Percentiles rank a stretch among this genome's conserved stretches.
Evolutionary conservation across 305 asterid genomes (phyloP).

Genomic region (Caryopteris hybrid): DNA sequence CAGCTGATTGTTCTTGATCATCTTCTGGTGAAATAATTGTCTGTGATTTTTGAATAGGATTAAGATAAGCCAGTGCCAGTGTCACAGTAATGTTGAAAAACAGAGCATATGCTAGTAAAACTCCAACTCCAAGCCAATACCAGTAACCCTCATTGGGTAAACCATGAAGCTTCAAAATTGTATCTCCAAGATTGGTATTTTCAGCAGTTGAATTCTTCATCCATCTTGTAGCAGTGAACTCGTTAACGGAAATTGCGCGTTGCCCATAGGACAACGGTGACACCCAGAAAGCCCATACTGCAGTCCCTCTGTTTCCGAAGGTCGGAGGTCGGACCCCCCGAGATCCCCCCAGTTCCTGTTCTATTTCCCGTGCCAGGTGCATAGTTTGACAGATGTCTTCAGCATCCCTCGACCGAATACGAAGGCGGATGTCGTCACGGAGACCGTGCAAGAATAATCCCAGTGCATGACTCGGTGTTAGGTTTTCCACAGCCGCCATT

Average conservation of each 20-base stretch:
- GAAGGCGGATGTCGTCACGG: too few species aligned
- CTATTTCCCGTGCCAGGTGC: too few species aligned
- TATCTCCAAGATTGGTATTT: constrained; percentile 48
- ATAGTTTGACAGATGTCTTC: too few species aligned
- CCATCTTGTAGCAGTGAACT: constrained; percentile 83
- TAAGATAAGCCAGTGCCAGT: constrained; percentile 56
- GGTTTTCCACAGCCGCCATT: too few species aligned
- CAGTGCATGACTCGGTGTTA: too few species aligned
- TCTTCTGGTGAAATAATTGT: constrained; percentile 44
- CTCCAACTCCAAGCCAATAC: constrained; percentile 89
- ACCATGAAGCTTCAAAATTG: constrained; percentile 52
- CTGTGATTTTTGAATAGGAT: constrained; percentile 57
- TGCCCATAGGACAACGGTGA: constrained; percentile 85
- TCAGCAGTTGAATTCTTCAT: constrained; percentile 41
- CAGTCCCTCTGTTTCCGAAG: too few species aligned
- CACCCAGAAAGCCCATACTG: constrained; percentile 89
- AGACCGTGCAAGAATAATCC: too few species aligned
- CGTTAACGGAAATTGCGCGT: constrained; percentile 78
- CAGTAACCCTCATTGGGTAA: constrained; percentile 51
- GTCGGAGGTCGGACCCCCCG: too few species aligned
- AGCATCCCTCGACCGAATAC: too few species aligned
- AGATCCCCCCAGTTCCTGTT: too few species aligned
- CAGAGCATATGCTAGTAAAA: constrained; percentile 53
- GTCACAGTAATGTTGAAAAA: constrained; percentile 64
- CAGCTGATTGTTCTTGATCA: constrained; percentile 26